Base-by-base conservation (phyloP, 306 rosid genomes). In the Mimosa bimucronata region DNA sequence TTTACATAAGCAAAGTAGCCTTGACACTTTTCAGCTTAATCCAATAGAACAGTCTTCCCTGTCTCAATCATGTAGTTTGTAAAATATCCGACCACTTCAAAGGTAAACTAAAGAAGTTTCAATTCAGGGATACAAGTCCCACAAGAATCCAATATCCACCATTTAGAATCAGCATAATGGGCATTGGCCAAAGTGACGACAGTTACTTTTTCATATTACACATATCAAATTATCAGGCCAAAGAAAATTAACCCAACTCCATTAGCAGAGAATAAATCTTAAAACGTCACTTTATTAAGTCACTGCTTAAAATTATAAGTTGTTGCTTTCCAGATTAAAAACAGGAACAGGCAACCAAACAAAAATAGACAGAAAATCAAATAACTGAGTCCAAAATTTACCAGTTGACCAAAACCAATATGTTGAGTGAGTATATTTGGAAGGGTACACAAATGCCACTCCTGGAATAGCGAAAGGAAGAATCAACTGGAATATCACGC, bases 401-500 rank as follows among this genome's bases (percentile, higher is more conserved):
- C 96, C 91, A 77, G 86, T 62, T 4, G 90, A 87, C 80, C 84
- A 80, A 76, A 91, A 83, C 96, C 93, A 91, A 77, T 81, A 91
- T 84, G 86, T 84, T 70, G 90, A 85, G 83, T 87, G 89, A 76
- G 90, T 86, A 70, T 89, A 91, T 53, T 85, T 89, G 81, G 91
- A 84, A 61, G 77, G 84, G 73, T 83, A 89, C 42, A 83, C 6
- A 81, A 57, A 79, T 48, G 86, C 83, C 78, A 80, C 73, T 10
- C 66, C 88, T 10, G 91, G 88, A 74, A 91, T 89, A 76, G 84
- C 88, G 44, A 89, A 46, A 60, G 86, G 86, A 6, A 88, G 90
- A 83, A 85, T 83, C 76, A 81, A 80, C 88, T 86, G 90, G 88
- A 91, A 87, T 76, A 83, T 85, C 85, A 80, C 40, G 91, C 86